phyloP scores from a whole-genome alignment of 805 yeast species.

The Hanseniaspora lindneri region DNA sequence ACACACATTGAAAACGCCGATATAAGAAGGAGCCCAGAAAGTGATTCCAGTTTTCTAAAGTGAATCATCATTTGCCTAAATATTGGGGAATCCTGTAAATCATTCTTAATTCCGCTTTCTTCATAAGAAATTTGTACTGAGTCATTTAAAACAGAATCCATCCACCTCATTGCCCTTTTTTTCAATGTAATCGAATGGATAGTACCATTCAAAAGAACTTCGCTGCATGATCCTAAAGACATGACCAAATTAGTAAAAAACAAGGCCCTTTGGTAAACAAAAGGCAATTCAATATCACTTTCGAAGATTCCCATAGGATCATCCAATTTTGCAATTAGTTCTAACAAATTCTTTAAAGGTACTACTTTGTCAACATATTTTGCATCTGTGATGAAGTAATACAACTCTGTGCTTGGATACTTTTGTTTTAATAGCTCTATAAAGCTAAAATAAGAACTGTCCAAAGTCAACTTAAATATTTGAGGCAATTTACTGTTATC shows the following conservation, averaged over 20 bases:
- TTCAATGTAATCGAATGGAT: slow-evolving; percentile 59
- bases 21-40: slow-evolving; percentile 59
- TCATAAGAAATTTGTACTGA: not conserved
- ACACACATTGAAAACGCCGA: slow-evolving; percentile 72
- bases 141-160: slow-evolving; percentile 28
- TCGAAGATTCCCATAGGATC: slow-evolving; percentile 25
- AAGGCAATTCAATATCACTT: slow-evolving; percentile 36
- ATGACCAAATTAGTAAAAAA: slow-evolving; percentile 66
- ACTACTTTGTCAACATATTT: slow-evolving; percentile 18
- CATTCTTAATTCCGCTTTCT: not conserved
- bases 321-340: slow-evolving; percentile 30
- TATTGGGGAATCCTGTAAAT: slow-evolving; percentile 30
- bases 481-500: not conserved
- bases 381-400: not conserved
- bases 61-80: slow-evolving; percentile 40
- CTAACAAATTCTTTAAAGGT: slow-evolving; percentile 23
- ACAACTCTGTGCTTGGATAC: not conserved
- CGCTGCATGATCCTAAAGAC: slow-evolving; percentile 68
- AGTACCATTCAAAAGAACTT: slow-evolving; percentile 54
- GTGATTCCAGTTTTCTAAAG: slow-evolving; percentile 43
- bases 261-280: slow-evolving; percentile 39
- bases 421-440: slow-evolving; percentile 14
- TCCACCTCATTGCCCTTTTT: slow-evolving; percentile 48
- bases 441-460: not conserved
- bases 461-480: slow-evolving; percentile 11